Conservation (phyloP, 2,329 filamentous ascomycete genomes). For the Penicillium sp. region DNA sequence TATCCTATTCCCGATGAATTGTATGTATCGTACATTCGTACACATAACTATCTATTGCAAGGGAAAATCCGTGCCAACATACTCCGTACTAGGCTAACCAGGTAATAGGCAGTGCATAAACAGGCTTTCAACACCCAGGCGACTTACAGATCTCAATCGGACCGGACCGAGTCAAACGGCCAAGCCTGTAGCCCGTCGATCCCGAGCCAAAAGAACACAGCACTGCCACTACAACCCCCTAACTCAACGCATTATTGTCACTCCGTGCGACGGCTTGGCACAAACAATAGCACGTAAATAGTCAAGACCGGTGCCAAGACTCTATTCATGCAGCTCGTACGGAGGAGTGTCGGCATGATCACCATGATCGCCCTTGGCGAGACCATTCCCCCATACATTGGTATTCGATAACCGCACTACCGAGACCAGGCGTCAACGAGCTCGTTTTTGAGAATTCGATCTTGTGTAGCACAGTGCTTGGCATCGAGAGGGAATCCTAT, state of each 20-base stretch:
- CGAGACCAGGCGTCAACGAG: neutral
- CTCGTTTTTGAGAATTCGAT: slow-evolving; percentile 2
- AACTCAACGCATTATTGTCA: slow-evolving; percentile 4
- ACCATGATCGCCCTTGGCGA: slow-evolving; percentile 16
- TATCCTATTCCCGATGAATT: neutral
- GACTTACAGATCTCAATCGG: slow-evolving; percentile 7
- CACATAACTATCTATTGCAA: neutral
- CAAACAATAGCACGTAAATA: slow-evolving; percentile 9
- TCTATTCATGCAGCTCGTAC: neutral
- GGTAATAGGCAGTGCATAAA: neutral
- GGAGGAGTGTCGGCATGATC: slow-evolving; percentile 6
- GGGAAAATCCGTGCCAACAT: neutral
- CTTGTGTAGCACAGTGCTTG: slow-evolving; percentile 2
- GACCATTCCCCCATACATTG: neutral
- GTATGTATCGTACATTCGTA: neutral
- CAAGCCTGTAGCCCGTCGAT: slow-evolving; percentile 7
- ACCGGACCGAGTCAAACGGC: slow-evolving; percentile 10
- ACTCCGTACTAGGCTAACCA: neutral
- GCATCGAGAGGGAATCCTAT: slow-evolving; percentile 5
- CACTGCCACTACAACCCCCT: slow-evolving; percentile 13
- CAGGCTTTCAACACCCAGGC: neutral
- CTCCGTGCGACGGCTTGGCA: slow-evolving; percentile 11
- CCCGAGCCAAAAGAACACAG: slow-evolving; percentile 3
- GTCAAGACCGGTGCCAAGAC: slow-evolving; percentile 2
- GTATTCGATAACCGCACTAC: neutral